Evolutionary conservation across 768 basidiomycete genomes (phyloP).

Genomic region (Russula virescens): DNA sequence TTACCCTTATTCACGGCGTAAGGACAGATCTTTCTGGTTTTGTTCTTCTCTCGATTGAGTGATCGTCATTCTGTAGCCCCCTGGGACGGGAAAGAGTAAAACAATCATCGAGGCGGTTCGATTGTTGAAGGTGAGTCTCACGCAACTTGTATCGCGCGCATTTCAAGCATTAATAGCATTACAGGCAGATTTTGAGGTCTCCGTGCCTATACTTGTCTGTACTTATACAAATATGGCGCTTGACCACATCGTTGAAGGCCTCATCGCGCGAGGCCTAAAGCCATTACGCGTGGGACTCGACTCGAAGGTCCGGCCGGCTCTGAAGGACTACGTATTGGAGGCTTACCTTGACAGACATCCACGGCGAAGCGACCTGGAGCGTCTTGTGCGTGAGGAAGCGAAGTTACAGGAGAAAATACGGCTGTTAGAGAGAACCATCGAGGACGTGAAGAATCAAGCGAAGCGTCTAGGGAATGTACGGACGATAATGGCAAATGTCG

Average conservation of each 20-base stretch:
- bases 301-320: slow-evolving; percentile 51
- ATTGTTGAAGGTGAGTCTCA: slow-evolving; percentile 56
- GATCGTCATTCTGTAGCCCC: slow-evolving; percentile 49
- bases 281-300: slow-evolving; percentile 72
- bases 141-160: not conserved
- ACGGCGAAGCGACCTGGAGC: slow-evolving; percentile 41
- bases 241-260: slow-evolving; percentile 80
- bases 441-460: not conserved
- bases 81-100: slow-evolving; percentile 90
- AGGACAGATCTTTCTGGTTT: slow-evolving; percentile 26
- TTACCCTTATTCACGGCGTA: slow-evolving; percentile 86
- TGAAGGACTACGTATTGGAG: slow-evolving; percentile 57
- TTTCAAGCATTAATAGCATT: slow-evolving; percentile 2
- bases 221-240: slow-evolving; percentile 93
- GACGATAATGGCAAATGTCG: slow-evolving; percentile 26
- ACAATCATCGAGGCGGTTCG: slow-evolving; percentile 84
- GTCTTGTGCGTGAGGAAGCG: slow-evolving; percentile 37
- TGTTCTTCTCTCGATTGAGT: not conserved
- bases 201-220: slow-evolving; percentile 82
- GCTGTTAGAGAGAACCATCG: slow-evolving; percentile 12
- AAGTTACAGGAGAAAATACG: slow-evolving; percentile 26
- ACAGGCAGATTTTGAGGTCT: slow-evolving; percentile 72
- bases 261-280: slow-evolving; percentile 54
- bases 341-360: slow-evolving; percentile 58
- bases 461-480: slow-evolving; percentile 32